Conservation (phyloP, 495 filamentous ascomycete species). For the Penicillium crystallinum region DNA sequence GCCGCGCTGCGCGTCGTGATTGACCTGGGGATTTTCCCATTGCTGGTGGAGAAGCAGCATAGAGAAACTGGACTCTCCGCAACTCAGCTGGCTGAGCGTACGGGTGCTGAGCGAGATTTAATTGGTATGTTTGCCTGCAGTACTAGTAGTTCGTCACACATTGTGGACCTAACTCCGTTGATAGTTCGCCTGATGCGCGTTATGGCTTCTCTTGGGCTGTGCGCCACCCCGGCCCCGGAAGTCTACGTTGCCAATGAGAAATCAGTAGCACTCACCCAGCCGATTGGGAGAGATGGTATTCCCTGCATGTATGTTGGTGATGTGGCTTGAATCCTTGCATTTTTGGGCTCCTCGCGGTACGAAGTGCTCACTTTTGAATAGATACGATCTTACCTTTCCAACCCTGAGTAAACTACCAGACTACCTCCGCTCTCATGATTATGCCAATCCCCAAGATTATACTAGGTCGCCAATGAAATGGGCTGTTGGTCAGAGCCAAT, state of each 20-base stretch:
- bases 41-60: conserved; percentile 22
- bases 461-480: conserved; percentile 33
- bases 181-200: conserved; percentile 40
- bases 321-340: background rate
- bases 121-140: conserved; percentile 22
- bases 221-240: conserved; percentile 18
- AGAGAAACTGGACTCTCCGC: conserved; percentile 23
- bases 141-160: background rate
- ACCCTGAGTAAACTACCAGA: conserved; percentile 31
- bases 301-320: conserved; percentile 34
- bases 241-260: conserved; percentile 31
- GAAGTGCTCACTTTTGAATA: background rate
- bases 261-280: conserved; percentile 28
- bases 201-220: conserved; percentile 31
- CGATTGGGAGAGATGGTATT: conserved; percentile 33
- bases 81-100: conserved; percentile 20
- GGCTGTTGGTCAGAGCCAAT: conserved; percentile 38
- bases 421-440: conserved; percentile 28
- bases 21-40: conserved; percentile 30
- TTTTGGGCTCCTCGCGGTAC: too few species aligned
- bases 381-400: conserved; percentile 38
- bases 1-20: conserved; percentile 33
- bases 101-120: conserved; percentile 26
- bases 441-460: conserved; percentile 32
- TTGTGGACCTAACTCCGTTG: background rate